Base-by-base conservation (phyloP, 306 rosid genomes). In the Castanospermum australe region DNA sequence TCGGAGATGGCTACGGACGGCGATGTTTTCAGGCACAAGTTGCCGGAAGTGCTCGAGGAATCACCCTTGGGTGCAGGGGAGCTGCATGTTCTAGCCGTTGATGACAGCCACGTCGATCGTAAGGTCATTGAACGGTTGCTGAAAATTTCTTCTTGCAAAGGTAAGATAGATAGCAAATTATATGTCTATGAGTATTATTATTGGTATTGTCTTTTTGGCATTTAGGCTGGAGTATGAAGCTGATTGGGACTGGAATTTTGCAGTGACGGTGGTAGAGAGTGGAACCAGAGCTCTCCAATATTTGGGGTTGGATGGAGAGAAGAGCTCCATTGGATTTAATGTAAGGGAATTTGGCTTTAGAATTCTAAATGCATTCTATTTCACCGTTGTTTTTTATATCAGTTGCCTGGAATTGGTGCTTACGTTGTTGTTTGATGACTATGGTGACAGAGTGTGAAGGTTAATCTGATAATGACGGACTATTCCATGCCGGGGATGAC, bases 401-500 rank as follows among this genome's bases (percentile, higher is more conserved):
- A 10, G 8, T 65, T 74, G 2, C 20, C 2, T 32, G 35, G 32
- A 11, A 3, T 39, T 71, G 77, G 50, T 68, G 84, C 84, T 82
- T 64, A 78, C 39, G 52, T 56, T 83, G 69, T 81, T 57, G 4
- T 84, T 76, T 69, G 72, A 21, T 90, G 67, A n/a, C 9, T 83
- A 54, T 81, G 79, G 12, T 81, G 22, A 10, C 92, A 94, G 99
- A 76, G 61, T 76, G 77, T 89, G 81, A 86, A 95, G 84, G 97
- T 95, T 87, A 92, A 95, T 87, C 91, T 95, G 61, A 95, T 95
- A 21, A 92, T 95, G 82, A 95, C 99, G 0, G 99, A 95, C 62
- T 95, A 95, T 66, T 95, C 98, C n/a, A 95, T 95, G 99, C 99
- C 99, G 2, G 99, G 95, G 72, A 95, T 95, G 99, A 89, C 97